Base-by-base conservation (phyloP, 1,284 basidiomycete species). In the Boletus sp. region DNA sequence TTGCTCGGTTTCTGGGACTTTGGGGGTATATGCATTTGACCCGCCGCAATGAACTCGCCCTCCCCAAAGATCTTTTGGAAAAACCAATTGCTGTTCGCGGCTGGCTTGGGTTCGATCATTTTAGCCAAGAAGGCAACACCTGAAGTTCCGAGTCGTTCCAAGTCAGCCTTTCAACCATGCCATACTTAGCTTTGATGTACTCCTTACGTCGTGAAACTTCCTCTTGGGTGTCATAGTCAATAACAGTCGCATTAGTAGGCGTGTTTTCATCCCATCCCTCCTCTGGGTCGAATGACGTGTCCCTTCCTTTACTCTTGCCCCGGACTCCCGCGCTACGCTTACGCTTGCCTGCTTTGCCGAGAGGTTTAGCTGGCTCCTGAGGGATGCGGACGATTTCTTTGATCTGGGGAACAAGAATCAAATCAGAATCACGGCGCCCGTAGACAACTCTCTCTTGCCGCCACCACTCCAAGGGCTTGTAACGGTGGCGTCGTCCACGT, bases 51-150 rank as follows among this genome's bases (percentile, higher is more conserved):
- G 69, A 93, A 96, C 50, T 92, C 87, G 50, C 86, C 89, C 63
- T 98, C 94, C n/a, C 88, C 87, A 71, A 97, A 97, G n/a, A 96
- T 84, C 75, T 96, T 97, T 70, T 97, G 89, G 72, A 95, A 99
- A 31, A 78, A 78, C 84, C 96, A 99, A 24, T 83, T 79, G 46
- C 81, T 81, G 53, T 83, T 83, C 16, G 81, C 82, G 4, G 84
- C 80, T 18, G 82, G 75, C 54, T 77, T 78, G n/a, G 85, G 85
- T 1, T 81, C 68, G 22, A 91, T 77, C 78, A 85, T 83, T 49
- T 76, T 80, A n/a, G 83, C 76, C 13, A 91, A 87, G 69, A 85
- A 93, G 4, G 87, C 89, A 59, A 96, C 82, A 43, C 88, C 92
- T 89, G 65, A 24, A 57, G 22, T 44, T 27, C 16, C 1, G 49